Conservation (phyloP, 371 early-diverging fungal genomes). For the Ordospora colligata region DNA sequence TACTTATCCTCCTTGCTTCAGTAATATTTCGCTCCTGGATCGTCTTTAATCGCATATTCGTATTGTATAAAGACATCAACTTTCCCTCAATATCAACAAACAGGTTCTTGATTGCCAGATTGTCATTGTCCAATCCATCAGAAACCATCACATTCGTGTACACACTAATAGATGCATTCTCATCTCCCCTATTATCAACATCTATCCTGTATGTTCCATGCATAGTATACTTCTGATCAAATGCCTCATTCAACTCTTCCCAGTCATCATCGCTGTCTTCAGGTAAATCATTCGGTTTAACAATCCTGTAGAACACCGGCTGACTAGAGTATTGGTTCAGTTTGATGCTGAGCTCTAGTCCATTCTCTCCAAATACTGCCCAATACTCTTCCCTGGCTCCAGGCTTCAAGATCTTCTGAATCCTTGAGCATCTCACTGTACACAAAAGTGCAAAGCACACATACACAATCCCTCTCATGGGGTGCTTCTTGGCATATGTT, state of each 20-base stretch:
- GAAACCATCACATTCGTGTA: not conserved
- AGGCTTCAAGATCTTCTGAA: slow-evolving; percentile 1
- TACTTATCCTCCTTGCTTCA: slow-evolving; percentile 3
- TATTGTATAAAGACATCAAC: not conserved
- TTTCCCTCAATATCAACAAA: slow-evolving; percentile 14
- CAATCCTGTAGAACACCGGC: not conserved
- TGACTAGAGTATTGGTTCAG: not conserved
- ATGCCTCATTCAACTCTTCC: not conserved
- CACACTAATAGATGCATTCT: not conserved
- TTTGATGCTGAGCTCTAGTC: not conserved
- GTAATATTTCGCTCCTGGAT: slow-evolving; percentile 13
- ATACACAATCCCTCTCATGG: no score
- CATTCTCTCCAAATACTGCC: not conserved
- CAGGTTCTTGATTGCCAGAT: slow-evolving; percentile 10
- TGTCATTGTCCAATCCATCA: slow-evolving; percentile 17
- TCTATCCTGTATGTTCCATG: not conserved
- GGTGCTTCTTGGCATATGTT: not conserved
- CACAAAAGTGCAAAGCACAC: no score
- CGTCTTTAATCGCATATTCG: slow-evolving; percentile 5
- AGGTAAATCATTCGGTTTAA: not conserved
- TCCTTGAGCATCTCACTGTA: not conserved
- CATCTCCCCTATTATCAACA: not conserved
- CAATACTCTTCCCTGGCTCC: not conserved
- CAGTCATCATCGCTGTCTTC: not conserved
- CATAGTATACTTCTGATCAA: not conserved